These are phyloP conservation scores for Rhizopus sp. DNA, from an alignment of 371 early-diverging fungal genomes.

Conservation along the genomic window DNA sequence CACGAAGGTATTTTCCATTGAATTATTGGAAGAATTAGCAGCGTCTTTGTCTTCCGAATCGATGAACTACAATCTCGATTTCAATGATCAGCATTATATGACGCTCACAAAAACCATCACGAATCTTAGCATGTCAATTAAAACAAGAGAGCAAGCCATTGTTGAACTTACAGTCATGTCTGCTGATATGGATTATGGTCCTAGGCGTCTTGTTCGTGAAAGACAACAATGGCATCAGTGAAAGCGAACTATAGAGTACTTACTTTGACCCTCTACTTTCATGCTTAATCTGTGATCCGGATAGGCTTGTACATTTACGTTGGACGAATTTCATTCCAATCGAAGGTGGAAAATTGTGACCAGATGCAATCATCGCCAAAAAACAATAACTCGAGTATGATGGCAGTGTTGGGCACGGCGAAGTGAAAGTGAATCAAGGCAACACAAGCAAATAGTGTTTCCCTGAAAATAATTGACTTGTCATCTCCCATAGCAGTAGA, in stretches of 20 bases:
- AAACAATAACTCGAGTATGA: constrained; percentile 11
- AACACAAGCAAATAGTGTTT: constrained; percentile 12
- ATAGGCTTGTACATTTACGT: constrained; percentile 14
- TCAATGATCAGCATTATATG: constrained; percentile 8
- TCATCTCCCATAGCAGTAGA: not conserved
- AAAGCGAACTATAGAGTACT: constrained; percentile 6
- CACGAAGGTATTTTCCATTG: constrained; percentile 18
- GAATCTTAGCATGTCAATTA: constrained; percentile 14
- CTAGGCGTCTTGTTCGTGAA: constrained; percentile 17
- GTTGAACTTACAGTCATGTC: constrained; percentile 19
- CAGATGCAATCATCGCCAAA: constrained; percentile 16
- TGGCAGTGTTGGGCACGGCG: constrained; percentile 13
- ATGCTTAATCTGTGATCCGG: constrained; percentile 11
- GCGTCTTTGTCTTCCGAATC: constrained; percentile 17
- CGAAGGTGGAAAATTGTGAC: constrained; percentile 11
- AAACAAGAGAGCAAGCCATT: constrained; percentile 18
- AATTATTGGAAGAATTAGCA: constrained; percentile 26
- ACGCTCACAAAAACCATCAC: constrained; percentile 15
- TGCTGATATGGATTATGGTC: constrained; percentile 18
- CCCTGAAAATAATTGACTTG: too few relatives aligned
- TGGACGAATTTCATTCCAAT: constrained; percentile 15
- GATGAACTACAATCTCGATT: constrained; percentile 11
- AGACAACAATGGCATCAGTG: constrained; percentile 1
- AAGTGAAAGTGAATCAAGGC: constrained; percentile 18
- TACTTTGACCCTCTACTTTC: constrained; percentile 9